These are phyloP conservation scores for Phyllosticta paracitricarpa DNA, from an alignment of 2,329 filamentous ascomycete species.

Conservation along the genomic window DNA sequence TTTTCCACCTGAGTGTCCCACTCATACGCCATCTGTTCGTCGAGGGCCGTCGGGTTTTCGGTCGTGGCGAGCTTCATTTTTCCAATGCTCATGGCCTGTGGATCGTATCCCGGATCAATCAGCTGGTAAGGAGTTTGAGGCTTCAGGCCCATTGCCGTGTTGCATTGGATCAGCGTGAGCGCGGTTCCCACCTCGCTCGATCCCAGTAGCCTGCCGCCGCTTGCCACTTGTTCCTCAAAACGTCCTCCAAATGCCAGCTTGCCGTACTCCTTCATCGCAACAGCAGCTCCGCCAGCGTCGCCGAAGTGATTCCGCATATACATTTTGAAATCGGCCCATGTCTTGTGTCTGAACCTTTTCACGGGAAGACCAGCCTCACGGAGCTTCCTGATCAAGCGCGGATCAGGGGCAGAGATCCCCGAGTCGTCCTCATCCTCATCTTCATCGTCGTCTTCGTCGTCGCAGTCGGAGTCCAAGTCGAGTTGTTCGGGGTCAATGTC, in stretches of 20 bases:
- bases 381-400: background rate
- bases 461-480: background rate
- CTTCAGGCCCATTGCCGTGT: background rate
- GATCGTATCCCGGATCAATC: background rate
- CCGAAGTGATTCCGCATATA: background rate
- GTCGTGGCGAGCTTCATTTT: no score
- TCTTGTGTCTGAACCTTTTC: background rate
- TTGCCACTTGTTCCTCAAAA: background rate
- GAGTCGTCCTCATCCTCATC: background rate
- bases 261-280: background rate
- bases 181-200: background rate
- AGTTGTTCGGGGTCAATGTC: constrained; percentile 19
- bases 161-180: background rate
- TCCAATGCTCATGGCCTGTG: background rate
- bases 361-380: background rate
- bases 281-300: no score
- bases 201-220: background rate
- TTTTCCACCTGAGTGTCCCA: constrained; percentile 24
- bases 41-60: background rate
- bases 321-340: background rate
- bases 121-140: background rate
- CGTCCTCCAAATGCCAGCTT: background rate
- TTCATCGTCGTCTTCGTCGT: background rate
- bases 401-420: background rate
- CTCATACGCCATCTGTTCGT: constrained; percentile 15